phyloP scores from a whole-genome alignment of 2,329 filamentous ascomycete genomes.

The Fusarium heterosporum region DNA sequence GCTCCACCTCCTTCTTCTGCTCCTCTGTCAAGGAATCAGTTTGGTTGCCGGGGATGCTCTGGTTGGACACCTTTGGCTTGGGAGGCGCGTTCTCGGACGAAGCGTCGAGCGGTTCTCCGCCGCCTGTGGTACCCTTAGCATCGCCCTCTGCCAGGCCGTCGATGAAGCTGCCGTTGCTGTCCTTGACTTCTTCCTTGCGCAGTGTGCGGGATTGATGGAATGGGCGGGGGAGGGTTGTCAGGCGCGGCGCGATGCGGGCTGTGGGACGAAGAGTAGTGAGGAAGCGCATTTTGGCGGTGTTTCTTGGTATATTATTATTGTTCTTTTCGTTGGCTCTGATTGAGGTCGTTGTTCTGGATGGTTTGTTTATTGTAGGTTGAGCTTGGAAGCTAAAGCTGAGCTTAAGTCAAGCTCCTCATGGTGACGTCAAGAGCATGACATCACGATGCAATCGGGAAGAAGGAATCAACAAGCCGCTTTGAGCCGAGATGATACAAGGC shows the following conservation, averaged over 20 bases:
- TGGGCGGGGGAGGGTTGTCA: conserved; percentile 14
- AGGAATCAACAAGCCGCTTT: conserved; percentile 3
- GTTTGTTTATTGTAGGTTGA: conserved; percentile 3
- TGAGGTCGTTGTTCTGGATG: neutral
- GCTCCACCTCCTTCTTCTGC: conserved; percentile 67
- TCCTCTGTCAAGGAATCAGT: conserved; percentile 57
- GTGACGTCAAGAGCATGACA: conserved; percentile 45
- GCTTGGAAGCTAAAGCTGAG: neutral
- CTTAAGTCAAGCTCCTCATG: conserved; percentile 20
- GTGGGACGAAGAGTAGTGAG: conserved; percentile 14
- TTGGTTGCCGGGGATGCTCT: conserved; percentile 54
- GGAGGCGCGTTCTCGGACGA: conserved; percentile 52
- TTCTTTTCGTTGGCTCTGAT: neutral
- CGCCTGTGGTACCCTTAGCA: conserved; percentile 55
- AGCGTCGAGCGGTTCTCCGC: conserved; percentile 53
- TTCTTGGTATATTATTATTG: rapidly evolving
- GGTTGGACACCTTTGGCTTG: conserved; percentile 65
- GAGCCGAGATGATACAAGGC: neutral
- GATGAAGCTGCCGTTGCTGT: conserved; percentile 13
- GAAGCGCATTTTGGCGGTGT: conserved; percentile 26
- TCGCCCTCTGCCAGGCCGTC: conserved; percentile 49
- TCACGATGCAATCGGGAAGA: conserved; percentile 17
- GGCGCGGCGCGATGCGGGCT: conserved; percentile 20
- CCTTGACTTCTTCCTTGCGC: conserved; percentile 15
- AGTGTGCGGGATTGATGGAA: conserved; percentile 19